Conservation (phyloP, 1,284 basidiomycete species). For the Ceratorhiza oryzae-sativae region DNA sequence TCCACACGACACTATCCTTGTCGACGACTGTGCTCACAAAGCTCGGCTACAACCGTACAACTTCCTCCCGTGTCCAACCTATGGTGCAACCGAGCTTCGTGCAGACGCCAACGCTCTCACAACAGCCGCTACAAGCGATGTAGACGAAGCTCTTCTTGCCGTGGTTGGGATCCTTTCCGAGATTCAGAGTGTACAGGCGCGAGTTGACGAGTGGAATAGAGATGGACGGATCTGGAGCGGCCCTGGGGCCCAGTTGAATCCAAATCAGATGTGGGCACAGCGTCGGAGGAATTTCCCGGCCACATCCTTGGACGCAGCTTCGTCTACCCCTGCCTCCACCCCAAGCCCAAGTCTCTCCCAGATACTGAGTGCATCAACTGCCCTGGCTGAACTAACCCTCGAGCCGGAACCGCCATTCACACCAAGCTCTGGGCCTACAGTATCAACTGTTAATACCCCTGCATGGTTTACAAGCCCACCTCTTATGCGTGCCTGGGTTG, state of each 20-base stretch:
- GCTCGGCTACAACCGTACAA: constrained; percentile 23
- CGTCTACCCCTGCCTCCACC: not conserved
- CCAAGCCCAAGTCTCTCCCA: not conserved
- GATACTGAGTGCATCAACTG: not conserved
- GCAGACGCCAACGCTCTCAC: constrained; percentile 19
- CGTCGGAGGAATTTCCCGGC: not conserved
- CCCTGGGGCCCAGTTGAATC: constrained; percentile 13
- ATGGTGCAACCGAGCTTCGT: constrained; percentile 12
- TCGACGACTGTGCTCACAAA: constrained; percentile 30
- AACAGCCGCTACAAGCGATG: not conserved
- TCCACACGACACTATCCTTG: constrained; percentile 21
- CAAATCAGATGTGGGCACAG: constrained; percentile 22
- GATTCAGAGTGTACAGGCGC: not conserved
- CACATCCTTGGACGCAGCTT: not conserved
- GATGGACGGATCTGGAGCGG: constrained; percentile 17
- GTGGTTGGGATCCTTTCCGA: constrained; percentile 36
- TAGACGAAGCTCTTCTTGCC: constrained; percentile 32
- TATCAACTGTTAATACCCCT: not conserved
- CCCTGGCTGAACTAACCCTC: not conserved
- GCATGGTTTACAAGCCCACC: constrained; percentile 24
- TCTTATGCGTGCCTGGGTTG: constrained; percentile 9
- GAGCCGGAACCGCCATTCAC: constrained; percentile 20
- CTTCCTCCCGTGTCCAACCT: constrained; percentile 11
- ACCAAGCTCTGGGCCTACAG: not conserved
- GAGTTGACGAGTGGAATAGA: constrained; percentile 12